A percentile compares a stretch with the other conserved stretches of the same genome.
Conservation (phyloP, 1,284 basidiomycete genomes). For the Leccinum solheimii region DNA sequence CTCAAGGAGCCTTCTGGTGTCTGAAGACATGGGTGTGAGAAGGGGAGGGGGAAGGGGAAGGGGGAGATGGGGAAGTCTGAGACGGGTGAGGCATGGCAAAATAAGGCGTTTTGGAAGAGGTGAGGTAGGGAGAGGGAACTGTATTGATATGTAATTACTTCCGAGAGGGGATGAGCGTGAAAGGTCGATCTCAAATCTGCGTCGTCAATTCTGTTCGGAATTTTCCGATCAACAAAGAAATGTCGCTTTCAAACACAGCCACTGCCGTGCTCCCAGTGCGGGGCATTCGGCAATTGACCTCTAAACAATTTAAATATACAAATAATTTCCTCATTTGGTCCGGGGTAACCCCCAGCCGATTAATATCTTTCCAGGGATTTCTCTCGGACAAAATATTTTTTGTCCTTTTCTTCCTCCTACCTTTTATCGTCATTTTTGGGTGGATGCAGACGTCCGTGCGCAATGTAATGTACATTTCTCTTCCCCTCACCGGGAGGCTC, state of each 20-base stretch:
- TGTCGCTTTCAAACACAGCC: not conserved
- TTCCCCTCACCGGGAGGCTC: not conserved
- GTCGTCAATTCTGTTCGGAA: conserved; percentile 25
- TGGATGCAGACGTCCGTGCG: conserved; percentile 26
- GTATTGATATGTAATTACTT: conserved; percentile 29
- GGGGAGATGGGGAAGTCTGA: conserved; percentile 4
- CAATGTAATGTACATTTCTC: conserved; percentile 31
- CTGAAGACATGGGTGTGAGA: conserved; percentile 38
- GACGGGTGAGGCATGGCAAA: conserved; percentile 19
- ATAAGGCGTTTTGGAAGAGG: conserved; percentile 23
- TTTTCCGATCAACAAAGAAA: conserved; percentile 20
- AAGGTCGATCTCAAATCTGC: conserved; percentile 32
- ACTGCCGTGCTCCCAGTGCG: conserved; percentile 7
- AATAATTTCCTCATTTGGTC: conserved; percentile 16
- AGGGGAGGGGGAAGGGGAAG: conserved; percentile 5
- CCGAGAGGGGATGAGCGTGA: conserved; percentile 26
- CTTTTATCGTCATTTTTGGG: not conserved
- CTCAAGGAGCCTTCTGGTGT: conserved; percentile 50
- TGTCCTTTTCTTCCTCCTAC: conserved; percentile 21
- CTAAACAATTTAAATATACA: not conserved
- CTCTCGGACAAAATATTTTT: conserved; percentile 22
- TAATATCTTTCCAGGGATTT: conserved; percentile 11
- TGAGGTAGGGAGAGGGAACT: conserved; percentile 4
- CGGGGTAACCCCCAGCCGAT: conserved; percentile 20
- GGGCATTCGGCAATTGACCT: conserved; percentile 7